Percentiles rank a stretch among this genome's conserved stretches.
Conservation (phyloP, 2,329 filamentous ascomycete species). For the Hawksworthiomyces lignivorus region DNA sequence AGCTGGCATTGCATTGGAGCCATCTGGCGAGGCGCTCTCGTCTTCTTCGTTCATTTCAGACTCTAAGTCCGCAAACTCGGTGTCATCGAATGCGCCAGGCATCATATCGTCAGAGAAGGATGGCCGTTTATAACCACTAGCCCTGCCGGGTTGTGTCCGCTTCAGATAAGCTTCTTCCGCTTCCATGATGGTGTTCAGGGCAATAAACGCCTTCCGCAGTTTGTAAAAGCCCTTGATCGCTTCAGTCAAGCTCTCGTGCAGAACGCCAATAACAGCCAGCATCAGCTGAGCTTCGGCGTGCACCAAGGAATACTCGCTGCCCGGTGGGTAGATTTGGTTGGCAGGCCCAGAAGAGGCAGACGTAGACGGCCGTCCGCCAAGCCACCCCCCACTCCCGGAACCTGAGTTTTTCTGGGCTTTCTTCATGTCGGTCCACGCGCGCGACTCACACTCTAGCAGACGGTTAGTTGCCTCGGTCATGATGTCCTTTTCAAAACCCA, state of each 20-base stretch:
- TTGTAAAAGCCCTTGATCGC: slow-evolving; percentile 90
- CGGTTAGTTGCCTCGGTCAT: slow-evolving; percentile 74
- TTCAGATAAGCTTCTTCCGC: slow-evolving; percentile 50
- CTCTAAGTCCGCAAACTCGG: slow-evolving; percentile 24
- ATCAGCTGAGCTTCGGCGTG: slow-evolving; percentile 83
- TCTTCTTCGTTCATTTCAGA: slow-evolving; percentile 24
- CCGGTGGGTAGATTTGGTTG: slow-evolving; percentile 62
- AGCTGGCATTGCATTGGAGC: no score
- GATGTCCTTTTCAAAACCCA: slow-evolving; percentile 86
- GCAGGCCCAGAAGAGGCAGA: slow-evolving; percentile 17
- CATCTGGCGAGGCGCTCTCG: slow-evolving; percentile 18
- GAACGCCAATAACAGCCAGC: slow-evolving; percentile 76
- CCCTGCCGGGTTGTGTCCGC: no score
- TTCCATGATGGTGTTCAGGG: slow-evolving; percentile 70
- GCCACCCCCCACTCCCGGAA: slow-evolving; percentile 5
- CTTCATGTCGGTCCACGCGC: slow-evolving; percentile 64
- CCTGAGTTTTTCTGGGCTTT: slow-evolving; percentile 57
- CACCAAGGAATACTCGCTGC: slow-evolving; percentile 79
- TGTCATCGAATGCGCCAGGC: slow-evolving; percentile 30
- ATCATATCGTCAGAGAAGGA: slow-evolving; percentile 24
- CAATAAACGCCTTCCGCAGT: slow-evolving; percentile 77
- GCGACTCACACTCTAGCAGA: slow-evolving; percentile 67
- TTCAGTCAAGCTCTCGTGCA: slow-evolving; percentile 90
- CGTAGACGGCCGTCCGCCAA: not conserved
- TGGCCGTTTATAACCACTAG: slow-evolving; percentile 4